Conservation (phyloP, 2,329 filamentous ascomycete genomes). For the Chrysoporthe cubensis region DNA sequence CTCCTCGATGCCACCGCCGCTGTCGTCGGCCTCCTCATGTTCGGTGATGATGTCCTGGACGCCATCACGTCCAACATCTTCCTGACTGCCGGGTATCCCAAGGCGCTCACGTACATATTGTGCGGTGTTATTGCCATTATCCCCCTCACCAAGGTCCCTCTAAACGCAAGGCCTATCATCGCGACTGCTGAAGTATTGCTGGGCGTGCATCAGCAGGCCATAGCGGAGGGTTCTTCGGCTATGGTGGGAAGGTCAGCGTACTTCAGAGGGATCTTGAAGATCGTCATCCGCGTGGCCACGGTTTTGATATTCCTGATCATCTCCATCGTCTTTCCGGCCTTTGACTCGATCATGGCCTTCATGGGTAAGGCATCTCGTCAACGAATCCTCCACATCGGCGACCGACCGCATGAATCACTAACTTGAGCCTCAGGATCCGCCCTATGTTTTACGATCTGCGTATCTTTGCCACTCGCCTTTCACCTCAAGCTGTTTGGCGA, state of each 20-base stretch:
- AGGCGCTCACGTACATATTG: constrained; percentile 74
- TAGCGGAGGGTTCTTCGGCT: constrained; percentile 49
- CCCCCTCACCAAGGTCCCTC: constrained; percentile 90
- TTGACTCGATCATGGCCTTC: constrained; percentile 89
- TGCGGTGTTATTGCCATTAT: constrained; percentile 90
- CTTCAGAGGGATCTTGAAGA: constrained; percentile 62
- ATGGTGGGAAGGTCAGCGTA: constrained; percentile 59
- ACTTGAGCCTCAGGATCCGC: constrained; percentile 60
- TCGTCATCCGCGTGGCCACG: constrained; percentile 66
- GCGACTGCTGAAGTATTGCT: constrained; percentile 80
- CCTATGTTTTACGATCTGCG: constrained; percentile 91
- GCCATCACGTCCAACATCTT: constrained; percentile 93
- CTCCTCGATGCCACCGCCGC: constrained; percentile 81
- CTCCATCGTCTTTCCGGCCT: constrained; percentile 71
- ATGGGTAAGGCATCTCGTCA: constrained; percentile 52
- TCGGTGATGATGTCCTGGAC: constrained; percentile 84
- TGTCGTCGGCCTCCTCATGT: constrained; percentile 88
- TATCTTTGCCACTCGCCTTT: constrained; percentile 87
- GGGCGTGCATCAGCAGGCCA: constrained; percentile 63
- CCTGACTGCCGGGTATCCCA: constrained; percentile 72
- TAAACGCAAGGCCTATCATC: constrained; percentile 87
- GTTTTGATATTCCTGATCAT: constrained; percentile 76
- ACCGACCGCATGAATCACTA: background rate
- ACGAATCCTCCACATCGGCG: too few species aligned
- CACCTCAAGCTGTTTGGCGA: constrained; percentile 86